Evolutionary conservation across 129 eudicot genomes (phyloP), one percentile per base, ranked within the genome.

Genomic region (Kitagawia praeruptora): DNA sequence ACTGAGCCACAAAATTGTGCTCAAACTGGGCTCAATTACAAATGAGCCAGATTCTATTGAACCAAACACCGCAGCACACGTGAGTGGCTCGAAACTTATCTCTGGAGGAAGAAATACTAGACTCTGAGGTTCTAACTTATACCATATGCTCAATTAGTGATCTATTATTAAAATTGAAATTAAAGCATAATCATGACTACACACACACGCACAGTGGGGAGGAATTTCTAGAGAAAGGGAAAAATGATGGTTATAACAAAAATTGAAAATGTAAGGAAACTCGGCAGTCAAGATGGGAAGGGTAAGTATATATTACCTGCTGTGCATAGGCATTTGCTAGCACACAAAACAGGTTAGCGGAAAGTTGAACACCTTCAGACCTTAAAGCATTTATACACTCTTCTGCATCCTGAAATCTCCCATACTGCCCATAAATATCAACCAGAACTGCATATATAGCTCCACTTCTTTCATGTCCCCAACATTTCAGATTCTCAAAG

Each of bases 261-360:
- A 16, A 19, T 1, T 41, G 1, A 2, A 42, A 8, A 23, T n/a
- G 19, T 1, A 42, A 41, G 77, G 37, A 14, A 73, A 23, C 8
- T 42, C 11, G 3, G 34, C 54, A 44, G 61, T 79, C 15, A 66
- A 34, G 34, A 79, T 38, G 18, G 23, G n/a, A 58, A 54, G 61
- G 6, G 44, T 41, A 64, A 53, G 46, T 69, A 41, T 7, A 78
- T 73, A 74, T 53, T 78, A 88, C 97, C 97, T 91, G 97, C 84
- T 93, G 95, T 42, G 98, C 98, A 89, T 88, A 93, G 46, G 98
- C 98, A 79, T 93, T 89, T 81, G 98, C 93, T 14, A 93, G 86
- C 81, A 86, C 97, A 84, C 90, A 89, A 78, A 86, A 91, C 72
- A 87, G 82, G 82, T 87, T 87, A 70, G 93, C 88, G 53, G 95